Evolutionary conservation across 192 early-diverging fungal genomes (phyloP), one percentile per base, ranked within the genome.

Genomic region (Podila epicladia): DNA sequence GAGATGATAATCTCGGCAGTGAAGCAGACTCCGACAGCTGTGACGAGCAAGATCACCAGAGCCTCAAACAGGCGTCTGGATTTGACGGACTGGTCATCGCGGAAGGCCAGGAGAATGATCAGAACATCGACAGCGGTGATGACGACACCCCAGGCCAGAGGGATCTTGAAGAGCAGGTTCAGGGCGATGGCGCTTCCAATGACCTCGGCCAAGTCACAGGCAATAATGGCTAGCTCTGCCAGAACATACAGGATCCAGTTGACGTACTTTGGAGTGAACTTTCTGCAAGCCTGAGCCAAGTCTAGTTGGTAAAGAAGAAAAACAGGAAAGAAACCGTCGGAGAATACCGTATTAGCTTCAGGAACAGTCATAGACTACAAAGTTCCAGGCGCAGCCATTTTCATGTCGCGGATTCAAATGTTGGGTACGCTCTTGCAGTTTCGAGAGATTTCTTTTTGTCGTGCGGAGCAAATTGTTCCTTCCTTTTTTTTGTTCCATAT

Each of bases 131-230:
- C 65, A 0, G 88, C 87, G 1, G 95, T 96, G 26, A 96, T 84
- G n/a, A 91, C 86, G 4, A 96, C 89, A 31, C 95, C 95, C 65
- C 84, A 89, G 20, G 88, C 85, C 59, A 96, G 71, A 13, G 94
- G 91, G 24, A 95, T 58, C 22, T 82, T 82, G 73, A 95, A 94
- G 19, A 96, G 82, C 31, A 96, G 72, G 26, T 94, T 93, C 38
- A 96, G 72, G 0, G 92, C 94, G 66, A 96, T 93, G 1, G 94
- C 95, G 57, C 92, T 93, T 41, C 94, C 94, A 74, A 95, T 92
- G 35, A 94, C 93, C 66, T 95, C 95, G 31, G 95, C 95, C 8
- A 96, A 76, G 79, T 96, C 95, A 29, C 91, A 93, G 15, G 94
- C 92, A 53, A 96, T 89, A 68, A 96, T 95, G 9, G 93, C 93